phyloP scores from a whole-genome alignment of 2,329 filamentous ascomycete genomes.

The Neofusicoccum sp. region DNA sequence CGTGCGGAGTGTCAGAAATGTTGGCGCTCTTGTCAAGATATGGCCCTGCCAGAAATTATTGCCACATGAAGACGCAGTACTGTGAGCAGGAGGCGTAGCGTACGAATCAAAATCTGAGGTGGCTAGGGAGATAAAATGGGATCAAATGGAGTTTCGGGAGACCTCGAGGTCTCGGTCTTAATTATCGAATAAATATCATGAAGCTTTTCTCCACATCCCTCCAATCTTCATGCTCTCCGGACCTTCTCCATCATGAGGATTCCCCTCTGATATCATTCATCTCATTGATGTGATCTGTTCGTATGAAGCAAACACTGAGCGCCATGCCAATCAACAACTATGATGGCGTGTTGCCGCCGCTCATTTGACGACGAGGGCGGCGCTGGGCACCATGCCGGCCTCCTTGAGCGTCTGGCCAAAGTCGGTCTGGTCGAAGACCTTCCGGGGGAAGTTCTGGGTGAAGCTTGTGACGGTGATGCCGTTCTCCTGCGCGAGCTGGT shows the following conservation, averaged over 20 bases:
- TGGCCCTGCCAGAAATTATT: too few relatives aligned
- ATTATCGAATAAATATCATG: neutral
- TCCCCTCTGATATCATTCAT: neutral
- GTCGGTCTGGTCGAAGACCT: slow-evolving; percentile 68
- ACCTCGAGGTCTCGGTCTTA: neutral
- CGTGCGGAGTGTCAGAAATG: too few relatives aligned
- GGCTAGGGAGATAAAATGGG: neutral
- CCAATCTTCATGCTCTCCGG: neutral
- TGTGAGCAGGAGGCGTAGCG: too few relatives aligned
- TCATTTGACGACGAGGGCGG: slow-evolving; percentile 73
- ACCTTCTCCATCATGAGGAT: neutral
- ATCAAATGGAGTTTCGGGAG: neutral
- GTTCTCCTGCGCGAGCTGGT: slow-evolving; percentile 69
- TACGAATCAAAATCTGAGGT: neutral
- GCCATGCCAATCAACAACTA: neutral
- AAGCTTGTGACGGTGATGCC: slow-evolving; percentile 73
- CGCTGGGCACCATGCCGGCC: slow-evolving; percentile 83
- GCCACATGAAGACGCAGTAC: too few relatives aligned
- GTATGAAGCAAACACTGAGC: neutral
- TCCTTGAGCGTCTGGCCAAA: slow-evolving; percentile 92
- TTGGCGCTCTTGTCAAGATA: too few relatives aligned
- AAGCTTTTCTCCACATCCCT: neutral
- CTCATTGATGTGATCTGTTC: too few relatives aligned
- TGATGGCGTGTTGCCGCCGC: neutral
- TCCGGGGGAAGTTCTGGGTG: slow-evolving; percentile 81